Base-by-base conservation (phyloP, 2,329 filamentous ascomycete genomes). In the Ophiosphaerella herpotricha region DNA sequence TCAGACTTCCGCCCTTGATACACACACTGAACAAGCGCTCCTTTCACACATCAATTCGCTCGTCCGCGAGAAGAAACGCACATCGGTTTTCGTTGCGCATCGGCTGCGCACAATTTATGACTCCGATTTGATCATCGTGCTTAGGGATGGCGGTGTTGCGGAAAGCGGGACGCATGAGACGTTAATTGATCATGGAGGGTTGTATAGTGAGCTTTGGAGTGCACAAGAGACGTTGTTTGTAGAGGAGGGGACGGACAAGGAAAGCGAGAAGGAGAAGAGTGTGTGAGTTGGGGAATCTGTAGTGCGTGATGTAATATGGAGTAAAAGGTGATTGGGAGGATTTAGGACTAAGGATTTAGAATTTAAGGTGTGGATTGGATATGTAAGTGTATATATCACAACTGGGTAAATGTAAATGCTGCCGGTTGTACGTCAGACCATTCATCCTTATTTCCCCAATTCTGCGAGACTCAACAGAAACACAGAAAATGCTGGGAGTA, bases 41-140 rank as follows among this genome's bases (percentile, higher is more conserved):
- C 86, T 97, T 78, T 82, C 87, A 53, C 96, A 97, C 68, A 97
- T 97, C 72, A 96, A 96, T 73, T 87, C 87, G 59, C 94, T 97
- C 45, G 78, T 97, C 46, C 88, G 88, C 61, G 92, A 96, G 66
- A 96, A 96, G 77, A 80, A 80, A 3, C 84, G 92, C 48, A 97
- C 94, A 0, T 97, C 91, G 60, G 90, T 99, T 1, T 97, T 97
- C 68, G 89, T 99, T 5, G 94, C 94, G 6, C 94, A 97, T 73
- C 84, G 94, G 14, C 77, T 99, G 52, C 84, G 93, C 44, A 97
- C 94, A 0, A 97, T 99, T 58, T 96, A 90, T 66, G 94, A 97
- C 66, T 90, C 90, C 34, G 80, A 97, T 74, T 78, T 92, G 63
- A 97, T 97, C 62, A 92, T 97, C 63, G 94, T 97, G 33, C 77